phyloP scores from a whole-genome alignment of 257 asterid genomes.

The Solanum habrochaites region DNA sequence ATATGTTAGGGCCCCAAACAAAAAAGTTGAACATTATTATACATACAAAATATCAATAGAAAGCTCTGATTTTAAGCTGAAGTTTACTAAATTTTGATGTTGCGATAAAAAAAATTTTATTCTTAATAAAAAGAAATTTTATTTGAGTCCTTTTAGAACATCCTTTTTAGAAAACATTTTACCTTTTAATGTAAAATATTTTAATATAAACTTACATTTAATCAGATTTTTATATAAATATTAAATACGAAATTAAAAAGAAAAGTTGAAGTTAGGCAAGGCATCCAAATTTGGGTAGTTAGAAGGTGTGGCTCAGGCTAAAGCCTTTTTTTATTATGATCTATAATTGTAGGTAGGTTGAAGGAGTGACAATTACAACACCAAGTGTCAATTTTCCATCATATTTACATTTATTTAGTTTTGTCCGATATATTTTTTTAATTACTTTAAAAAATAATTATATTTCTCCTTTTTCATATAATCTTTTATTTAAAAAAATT shows the following conservation, averaged over 20 bases:
- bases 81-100: no score
- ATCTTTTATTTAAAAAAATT: no score
- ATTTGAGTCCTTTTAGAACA: no score
- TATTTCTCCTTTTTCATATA: no score
- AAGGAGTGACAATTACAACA: background rate
- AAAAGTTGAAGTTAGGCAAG: background rate
- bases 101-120: no score
- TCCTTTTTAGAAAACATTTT: accelerated
- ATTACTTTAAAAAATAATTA: no score
- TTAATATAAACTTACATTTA: no score
- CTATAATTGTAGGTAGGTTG: background rate
- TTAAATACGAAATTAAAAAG: no score
- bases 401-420: background rate
- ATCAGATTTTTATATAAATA: no score
- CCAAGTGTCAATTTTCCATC: background rate
- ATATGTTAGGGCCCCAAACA: background rate
- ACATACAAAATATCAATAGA: background rate
- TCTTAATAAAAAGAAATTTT: no score
- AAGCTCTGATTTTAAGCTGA: background rate
- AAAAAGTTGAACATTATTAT: background rate
- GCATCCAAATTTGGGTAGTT: background rate
- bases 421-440: no score
- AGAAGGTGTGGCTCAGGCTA: background rate
- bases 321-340: background rate
- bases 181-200: accelerated